Conservation (phyloP, 768 basidiomycete genomes). For the Boletus sp. region DNA sequence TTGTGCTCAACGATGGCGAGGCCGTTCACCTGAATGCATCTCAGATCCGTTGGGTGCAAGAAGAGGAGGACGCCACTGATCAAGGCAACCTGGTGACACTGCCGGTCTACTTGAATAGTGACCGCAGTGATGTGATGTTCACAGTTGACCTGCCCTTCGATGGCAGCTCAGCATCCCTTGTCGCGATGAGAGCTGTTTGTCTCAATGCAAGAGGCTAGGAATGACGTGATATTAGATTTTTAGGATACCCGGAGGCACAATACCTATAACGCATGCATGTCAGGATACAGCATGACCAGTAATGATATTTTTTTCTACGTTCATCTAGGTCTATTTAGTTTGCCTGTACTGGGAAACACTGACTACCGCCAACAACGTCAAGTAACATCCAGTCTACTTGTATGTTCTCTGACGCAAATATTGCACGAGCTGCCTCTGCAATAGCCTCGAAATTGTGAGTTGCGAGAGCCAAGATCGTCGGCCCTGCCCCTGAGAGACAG, state of each 20-base stretch:
- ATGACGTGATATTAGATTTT: conserved; percentile 4
- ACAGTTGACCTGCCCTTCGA: conserved; percentile 84
- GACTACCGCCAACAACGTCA: conserved; percentile 51
- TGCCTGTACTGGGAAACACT: conserved; percentile 19
- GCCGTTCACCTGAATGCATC: conserved; percentile 75
- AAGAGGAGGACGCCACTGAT: conserved; percentile 34
- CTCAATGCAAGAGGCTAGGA: conserved; percentile 72
- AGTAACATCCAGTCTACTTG: conserved; percentile 91
- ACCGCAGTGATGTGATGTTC: conserved; percentile 88
- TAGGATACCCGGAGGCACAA: conserved; percentile 24
- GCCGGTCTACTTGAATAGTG: conserved; percentile 89
- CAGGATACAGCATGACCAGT: conserved; percentile 15
- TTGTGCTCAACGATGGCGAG: conserved; percentile 84
- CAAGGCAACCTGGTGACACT: conserved; percentile 59
- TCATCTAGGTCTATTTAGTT: conserved; percentile 11
- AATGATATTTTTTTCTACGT: conserved; percentile 14
- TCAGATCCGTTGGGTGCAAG: conserved; percentile 84
- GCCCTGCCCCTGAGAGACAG: conserved; percentile 96
- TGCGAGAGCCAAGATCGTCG: conserved; percentile 94
- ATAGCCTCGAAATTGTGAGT: conserved; percentile 81
- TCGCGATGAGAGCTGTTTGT: conserved; percentile 87
- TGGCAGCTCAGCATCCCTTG: conserved; percentile 58
- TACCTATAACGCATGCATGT: conserved; percentile 23
- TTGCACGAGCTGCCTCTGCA: conserved; percentile 71
- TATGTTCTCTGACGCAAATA: conserved; percentile 69